Percentiles rank a stretch among this genome's conserved stretches.
phyloP scores from a whole-genome alignment of 1,139 yeast species.

The Kodamaea anthophila region DNA sequence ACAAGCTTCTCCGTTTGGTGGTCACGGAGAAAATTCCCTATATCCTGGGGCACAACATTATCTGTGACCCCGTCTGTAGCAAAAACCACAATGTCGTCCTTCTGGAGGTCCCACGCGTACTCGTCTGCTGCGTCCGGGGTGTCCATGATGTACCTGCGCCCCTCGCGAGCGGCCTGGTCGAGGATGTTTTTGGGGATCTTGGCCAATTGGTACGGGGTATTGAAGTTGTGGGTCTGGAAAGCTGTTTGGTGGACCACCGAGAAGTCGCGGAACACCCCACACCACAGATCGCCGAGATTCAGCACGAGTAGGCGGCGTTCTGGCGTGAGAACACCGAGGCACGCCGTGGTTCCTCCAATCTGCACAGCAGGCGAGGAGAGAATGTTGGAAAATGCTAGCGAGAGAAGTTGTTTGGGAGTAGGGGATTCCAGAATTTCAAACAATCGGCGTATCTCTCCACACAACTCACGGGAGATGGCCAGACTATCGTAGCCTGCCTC shows the following conservation, averaged over 20 bases:
- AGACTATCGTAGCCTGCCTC: conserved; percentile 87
- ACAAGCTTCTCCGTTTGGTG: conserved; percentile 43
- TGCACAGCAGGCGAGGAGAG: conserved; percentile 53
- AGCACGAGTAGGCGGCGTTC: conserved; percentile 53
- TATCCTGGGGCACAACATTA: conserved; percentile 70
- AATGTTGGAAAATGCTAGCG: conserved; percentile 50
- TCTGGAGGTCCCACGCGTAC: conserved; percentile 46
- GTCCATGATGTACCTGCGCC: conserved; percentile 57
- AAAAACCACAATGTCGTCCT: conserved; percentile 70
- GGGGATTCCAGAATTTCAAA: conserved; percentile 21
- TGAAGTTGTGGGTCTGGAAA: conserved; percentile 82
- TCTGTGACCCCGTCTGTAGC: conserved; percentile 95
- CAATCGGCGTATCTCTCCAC: conserved; percentile 31
- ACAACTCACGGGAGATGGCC: conserved; percentile 68
- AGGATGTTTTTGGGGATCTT: conserved; percentile 65
- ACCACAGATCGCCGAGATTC: conserved; percentile 93
- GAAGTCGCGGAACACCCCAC: conserved; percentile 71
- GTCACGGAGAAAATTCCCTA: conserved; percentile 54
- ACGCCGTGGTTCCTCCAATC: conserved; percentile 96
- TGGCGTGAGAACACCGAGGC: conserved; percentile 67
- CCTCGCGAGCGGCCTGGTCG: conserved; percentile 49
- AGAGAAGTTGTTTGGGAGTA: conserved; percentile 47
- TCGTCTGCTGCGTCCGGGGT: conserved; percentile 48
- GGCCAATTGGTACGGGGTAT: conserved; percentile 87
- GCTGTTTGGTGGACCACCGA: conserved; percentile 60